Conservation (phyloP, 2,329 filamentous ascomycete species). For the Hawksworthiomyces lignivorus region DNA sequence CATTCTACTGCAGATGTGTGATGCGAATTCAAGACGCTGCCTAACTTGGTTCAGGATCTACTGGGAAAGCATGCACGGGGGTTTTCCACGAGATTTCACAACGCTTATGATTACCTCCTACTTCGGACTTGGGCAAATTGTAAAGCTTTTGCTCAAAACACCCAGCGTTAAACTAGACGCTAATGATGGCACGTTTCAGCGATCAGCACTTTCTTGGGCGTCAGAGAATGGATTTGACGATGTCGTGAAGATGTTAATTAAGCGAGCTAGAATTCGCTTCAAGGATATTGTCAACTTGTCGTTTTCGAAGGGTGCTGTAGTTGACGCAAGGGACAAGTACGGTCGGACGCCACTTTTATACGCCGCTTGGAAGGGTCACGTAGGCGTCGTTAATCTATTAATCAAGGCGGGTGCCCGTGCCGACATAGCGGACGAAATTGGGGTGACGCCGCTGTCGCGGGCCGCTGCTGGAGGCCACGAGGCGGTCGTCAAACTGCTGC, state of each 20-base stretch:
- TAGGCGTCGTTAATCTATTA: background rate
- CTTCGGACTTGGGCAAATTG: background rate
- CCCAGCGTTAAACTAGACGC: background rate
- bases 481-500: no score
- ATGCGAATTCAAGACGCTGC: no score
- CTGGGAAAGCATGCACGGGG: no score
- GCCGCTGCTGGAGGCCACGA: background rate
- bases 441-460: background rate
- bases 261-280: background rate
- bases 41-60: no score
- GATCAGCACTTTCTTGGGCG: background rate
- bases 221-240: background rate
- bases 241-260: background rate
- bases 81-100: background rate
- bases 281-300: background rate
- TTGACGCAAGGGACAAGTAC: background rate
- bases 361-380: background rate
- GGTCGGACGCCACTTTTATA: background rate
- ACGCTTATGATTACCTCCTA: no score
- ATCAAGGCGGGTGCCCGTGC: background rate
- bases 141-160: background rate
- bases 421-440: background rate
- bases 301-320: background rate
- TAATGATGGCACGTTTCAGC: background rate
- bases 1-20: background rate